Base-by-base conservation (phyloP, 371 early-diverging fungal genomes). In the Nematocida parisii region DNA sequence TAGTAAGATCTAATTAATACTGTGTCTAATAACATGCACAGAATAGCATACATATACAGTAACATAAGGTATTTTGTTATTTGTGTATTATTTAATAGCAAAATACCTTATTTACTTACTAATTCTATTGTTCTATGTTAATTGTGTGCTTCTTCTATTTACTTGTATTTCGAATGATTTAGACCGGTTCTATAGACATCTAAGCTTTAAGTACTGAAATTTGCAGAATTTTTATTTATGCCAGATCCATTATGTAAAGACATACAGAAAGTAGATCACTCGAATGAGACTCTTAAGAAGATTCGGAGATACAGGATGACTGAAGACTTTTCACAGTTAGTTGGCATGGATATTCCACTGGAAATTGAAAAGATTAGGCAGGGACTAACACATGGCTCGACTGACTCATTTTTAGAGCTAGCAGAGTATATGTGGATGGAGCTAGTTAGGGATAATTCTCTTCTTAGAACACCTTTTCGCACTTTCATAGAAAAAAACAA, bases 171-270 rank as follows among this genome's bases (percentile, higher is more conserved):
- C 33, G 33, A 33, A 50, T 50, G 52, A 3, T 50, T 13, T 50
- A 50, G 52, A 33, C 60, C 24, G n/a, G 22, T 60, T 60, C 39
- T 33, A 33, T 1, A 33, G 39, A 4, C 42, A 64, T 64, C 45
- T 45, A 44, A 33, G 27, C 15, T 39, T 64, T 64, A 64, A 44
- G 39, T 44, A 64, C 44, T 64, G 18, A 7, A 64, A 64, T 4
- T 64, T 64, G 64, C 64, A 64, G 64, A 64, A 42, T 64, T 64
- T 64, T 64, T 64, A 64, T 64, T 64, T 64, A 64, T 64, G 64
- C 64, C 64, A 33, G 64, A 64, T 27, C 64, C 39, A 22, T 22
- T 58, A 42, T 44, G 64, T 27, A 45, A 64, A 64, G 64, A 64
- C 39, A 64, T 64, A 64, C 64, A 64, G 42, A 64, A 64, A 45